Base-by-base conservation (phyloP, 352 stramenopile genomes). In the Pythium plurisporium region DNA sequence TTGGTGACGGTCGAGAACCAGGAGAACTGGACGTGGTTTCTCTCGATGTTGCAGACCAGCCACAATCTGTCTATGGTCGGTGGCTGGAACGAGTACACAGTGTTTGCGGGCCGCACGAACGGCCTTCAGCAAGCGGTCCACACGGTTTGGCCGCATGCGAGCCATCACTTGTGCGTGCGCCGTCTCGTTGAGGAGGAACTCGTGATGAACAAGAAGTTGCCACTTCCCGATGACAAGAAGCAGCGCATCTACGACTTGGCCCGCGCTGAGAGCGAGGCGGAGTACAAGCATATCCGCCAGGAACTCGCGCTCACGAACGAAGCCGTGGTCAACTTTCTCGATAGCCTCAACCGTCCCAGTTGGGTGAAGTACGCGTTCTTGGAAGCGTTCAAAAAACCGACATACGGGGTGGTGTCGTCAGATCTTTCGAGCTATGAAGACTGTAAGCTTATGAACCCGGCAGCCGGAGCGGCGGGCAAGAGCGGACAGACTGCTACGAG, bases 301-400 rank as follows among this genome's bases (percentile, higher is more conserved):
- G 76, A 80, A 38, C 50, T 91, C 2, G 20, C 72, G 30, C 67
- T 72, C 37, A 82, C 74, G 34, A 86, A 78, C 23, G 79, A 86
- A 59, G 64, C 73, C 1, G 66, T 63, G 5, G 69, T 87, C 27
- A 53, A 71, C 26, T 82, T 78, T 50, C 61, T 91, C 30, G 79
- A 91, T 43, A 61, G 62, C n/a, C 55, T 91, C 15, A 69, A 74
- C 34, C 71, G 74, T 22, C 61, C 73, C 2, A 77, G 74, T 31
- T 91, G 82, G 82, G 79, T 91, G 45, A 89, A 89, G 55, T 91
- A 87, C 47, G 79, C 79, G 3, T 91, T 91, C 51, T 47, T 88
- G 8, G 79, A 88, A 30, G 60, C 64, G 17, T 86, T 79, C 56
- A 77, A 73, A 25, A 72, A 80, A 9, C 79, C 82, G 22, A 91